Evolutionary conservation across 176 grass and related monocot species (phyloP), one percentile per base, ranked within the genome.

Genomic region (Cenchrus fungigraminus): DNA sequence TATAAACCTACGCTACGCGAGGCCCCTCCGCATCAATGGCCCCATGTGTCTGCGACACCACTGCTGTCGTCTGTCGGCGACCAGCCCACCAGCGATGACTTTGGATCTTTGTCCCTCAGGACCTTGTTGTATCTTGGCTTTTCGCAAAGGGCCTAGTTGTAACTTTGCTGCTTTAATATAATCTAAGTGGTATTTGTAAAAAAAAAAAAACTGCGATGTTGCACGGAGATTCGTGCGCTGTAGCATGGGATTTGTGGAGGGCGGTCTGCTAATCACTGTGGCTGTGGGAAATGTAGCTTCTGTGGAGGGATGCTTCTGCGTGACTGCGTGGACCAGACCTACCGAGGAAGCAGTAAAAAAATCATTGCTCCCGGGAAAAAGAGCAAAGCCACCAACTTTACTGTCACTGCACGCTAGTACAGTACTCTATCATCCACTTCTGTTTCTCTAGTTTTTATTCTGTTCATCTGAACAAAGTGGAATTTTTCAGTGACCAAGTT

Each of bases 291-390:
- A 71, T 32, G 71, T 45, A 74, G 70, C 73, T 71, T 63, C 65
- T 25, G 12, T 40, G 62, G 62, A 49, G 67, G 25, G 37, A 40
- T 40, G 37, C 61, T 76, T 87, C 16, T 75, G 49, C 49, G 62
- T 62, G 7, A 64, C 43, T 28, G 52, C 56, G 77, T 4, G 37
- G 2, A 40, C 37, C 3, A 40, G 37, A 40, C 37, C 3, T 40
- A 52, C 51, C 5, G 47, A 29, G 60, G 77, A 17, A 34, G 8
- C 19, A 28, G 25, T 2, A 31, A 54, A 78, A 10, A 10, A 74
- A 88, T 78, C 79, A 87, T 88, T 78, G 80, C 81, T 28, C 73
- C 56, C 5, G 12, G 74, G 74, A 84, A 88, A 88, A 88, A 56
- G 74, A 83, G 57, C 66, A 71, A 29, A 53, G 9, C 72, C 14